Evolutionary conservation across 2,329 filamentous ascomycete genomes (phyloP), one percentile per base, ranked within the genome.

Genomic region (Colletotrichum lupini): DNA sequence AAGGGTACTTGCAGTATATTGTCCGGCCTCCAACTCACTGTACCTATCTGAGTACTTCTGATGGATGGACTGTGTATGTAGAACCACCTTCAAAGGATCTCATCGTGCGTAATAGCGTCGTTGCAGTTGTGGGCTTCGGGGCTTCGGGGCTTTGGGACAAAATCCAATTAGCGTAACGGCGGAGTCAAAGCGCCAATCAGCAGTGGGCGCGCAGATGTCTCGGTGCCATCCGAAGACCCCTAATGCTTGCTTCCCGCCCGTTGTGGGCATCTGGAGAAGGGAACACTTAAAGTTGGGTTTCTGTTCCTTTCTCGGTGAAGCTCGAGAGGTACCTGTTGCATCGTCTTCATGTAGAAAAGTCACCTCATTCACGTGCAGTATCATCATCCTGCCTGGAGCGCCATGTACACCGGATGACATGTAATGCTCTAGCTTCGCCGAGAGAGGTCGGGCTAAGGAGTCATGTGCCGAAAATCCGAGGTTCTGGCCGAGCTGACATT

Each of bases 191-290:
- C 32, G 24, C 57, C 64, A 62, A 68, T 72, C 57, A 49, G 28
- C 22, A 16, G 37, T 1, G 28, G 52, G 35, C 24, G 28, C n/a
- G 26, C 53, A 32, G 35, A 26, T 12, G 19, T 53, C n/a, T 56
- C 55, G 70, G 60, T 60, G 55, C 59, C 24, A 73, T 30, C 67
- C 28, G 56, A 35, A 49, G 60, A 65, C 46, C 70, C 70, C 67
- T 70, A 60, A 65, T 73, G 70, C 67, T 65, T 70, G 67, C 6
- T 70, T 61, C 11, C 32, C 46, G 55, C 59, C 60, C 70, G 46
- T 56, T 19, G 22, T 12, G n/a, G 26, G 24, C 57, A 22, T 52
- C 24, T 22, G 42, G 60, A 16, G 46, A 35, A 8, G 30, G 30
- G 12, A 35, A 11, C 22, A 24, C 4, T 8, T 8, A 22, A 42